phyloP scores from a whole-genome alignment of 768 basidiomycete genomes.

The Xerocomus brunneocitrinus region DNA sequence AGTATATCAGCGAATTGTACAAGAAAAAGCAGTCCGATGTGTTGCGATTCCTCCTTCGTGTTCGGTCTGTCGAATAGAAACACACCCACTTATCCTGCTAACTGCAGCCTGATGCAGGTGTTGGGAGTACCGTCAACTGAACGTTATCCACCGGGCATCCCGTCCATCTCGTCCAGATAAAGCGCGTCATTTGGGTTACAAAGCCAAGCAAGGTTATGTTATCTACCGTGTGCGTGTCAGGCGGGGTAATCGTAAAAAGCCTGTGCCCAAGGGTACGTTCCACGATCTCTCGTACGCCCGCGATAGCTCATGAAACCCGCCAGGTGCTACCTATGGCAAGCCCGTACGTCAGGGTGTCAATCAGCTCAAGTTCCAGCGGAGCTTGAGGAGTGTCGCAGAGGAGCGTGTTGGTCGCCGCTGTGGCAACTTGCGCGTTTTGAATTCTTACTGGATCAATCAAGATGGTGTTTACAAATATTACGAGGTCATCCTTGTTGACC shows the following conservation, averaged over 20 bases:
- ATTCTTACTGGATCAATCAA: constrained; percentile 99
- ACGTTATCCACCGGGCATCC: constrained; percentile 97
- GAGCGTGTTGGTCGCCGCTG: constrained; percentile 97
- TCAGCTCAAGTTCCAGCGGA: constrained; percentile 96
- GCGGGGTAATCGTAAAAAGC: constrained; percentile 98
- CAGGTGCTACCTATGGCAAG: constrained; percentile 97
- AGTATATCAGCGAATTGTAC: constrained; percentile 96
- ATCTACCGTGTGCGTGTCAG: constrained; percentile 97
- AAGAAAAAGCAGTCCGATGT: constrained; percentile 99
- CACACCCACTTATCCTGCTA: not conserved
- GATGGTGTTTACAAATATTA: constrained; percentile 99
- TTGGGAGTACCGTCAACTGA: constrained; percentile 98
- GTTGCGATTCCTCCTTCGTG: constrained; percentile 95
- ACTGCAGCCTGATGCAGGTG: constrained; percentile 47
- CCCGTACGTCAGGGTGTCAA: constrained; percentile 99
- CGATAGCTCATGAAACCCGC: not conserved
- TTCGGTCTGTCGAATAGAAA: constrained; percentile 55
- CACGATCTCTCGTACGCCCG: not conserved
- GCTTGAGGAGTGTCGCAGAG: constrained; percentile 90
- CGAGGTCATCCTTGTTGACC: constrained; percentile 98
- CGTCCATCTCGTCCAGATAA: constrained; percentile 99
- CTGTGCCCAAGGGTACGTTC: constrained; percentile 84
- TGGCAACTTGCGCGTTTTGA: constrained; percentile 92
- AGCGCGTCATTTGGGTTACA: constrained; percentile 97
- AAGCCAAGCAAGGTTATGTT: constrained; percentile 99